phyloP scores from a whole-genome alignment of 2,329 filamentous ascomycete species.

The Albophoma yamanashiensis region DNA sequence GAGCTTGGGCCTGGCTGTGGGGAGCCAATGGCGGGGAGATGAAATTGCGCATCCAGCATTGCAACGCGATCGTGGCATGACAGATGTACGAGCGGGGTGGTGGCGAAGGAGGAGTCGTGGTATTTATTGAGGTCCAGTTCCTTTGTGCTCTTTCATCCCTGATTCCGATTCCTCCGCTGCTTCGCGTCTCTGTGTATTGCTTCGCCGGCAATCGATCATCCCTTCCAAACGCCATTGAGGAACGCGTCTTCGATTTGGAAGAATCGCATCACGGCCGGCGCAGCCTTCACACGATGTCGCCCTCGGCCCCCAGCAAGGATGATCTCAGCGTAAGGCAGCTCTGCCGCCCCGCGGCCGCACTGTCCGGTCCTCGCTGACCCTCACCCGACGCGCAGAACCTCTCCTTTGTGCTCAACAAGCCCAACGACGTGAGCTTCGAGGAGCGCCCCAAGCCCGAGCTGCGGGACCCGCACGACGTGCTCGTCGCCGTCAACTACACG shows the following conservation, averaged over 20 bases:
- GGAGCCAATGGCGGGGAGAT: background rate
- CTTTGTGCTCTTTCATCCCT: background rate
- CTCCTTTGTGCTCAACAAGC: slow-evolving; percentile 74
- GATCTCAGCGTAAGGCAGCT: slow-evolving; percentile 14
- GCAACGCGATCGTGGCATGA: background rate
- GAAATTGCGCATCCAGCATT: background rate
- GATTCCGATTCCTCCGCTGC: background rate
- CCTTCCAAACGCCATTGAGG: background rate
- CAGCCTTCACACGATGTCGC: slow-evolving; percentile 9
- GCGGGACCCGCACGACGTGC: slow-evolving; percentile 59
- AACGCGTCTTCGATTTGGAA: background rate
- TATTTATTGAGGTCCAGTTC: background rate
- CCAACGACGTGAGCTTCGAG: slow-evolving; percentile 61
- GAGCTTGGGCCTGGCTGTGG: background rate
- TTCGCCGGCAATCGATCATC: background rate
- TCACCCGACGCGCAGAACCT: slow-evolving; percentile 48
- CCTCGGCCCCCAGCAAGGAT: slow-evolving; percentile 13
- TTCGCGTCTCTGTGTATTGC: too few species aligned
- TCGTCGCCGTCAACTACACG: slow-evolving; percentile 74
- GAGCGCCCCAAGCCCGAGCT: slow-evolving; percentile 65
- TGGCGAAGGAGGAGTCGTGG: background rate
- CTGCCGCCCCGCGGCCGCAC: background rate
- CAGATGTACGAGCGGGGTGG: background rate
- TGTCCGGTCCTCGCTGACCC: slow-evolving; percentile 4
- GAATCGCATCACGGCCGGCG: background rate